Evolutionary conservation across 129 eudicot genomes (phyloP), one percentile per base, ranked within the genome.

Genomic region (Kitagawia praeruptora): DNA sequence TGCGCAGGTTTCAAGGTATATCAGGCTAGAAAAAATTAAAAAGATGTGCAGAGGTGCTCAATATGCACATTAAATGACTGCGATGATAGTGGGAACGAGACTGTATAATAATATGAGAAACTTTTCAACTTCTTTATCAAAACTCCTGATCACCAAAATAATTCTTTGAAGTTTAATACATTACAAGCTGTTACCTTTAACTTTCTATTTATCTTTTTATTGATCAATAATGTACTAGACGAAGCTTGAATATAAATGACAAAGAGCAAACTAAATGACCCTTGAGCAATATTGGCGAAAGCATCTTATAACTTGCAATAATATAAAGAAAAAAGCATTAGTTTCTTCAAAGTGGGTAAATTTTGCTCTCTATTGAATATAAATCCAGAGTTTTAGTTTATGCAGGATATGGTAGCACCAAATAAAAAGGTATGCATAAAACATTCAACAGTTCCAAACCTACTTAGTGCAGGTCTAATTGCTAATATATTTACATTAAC

Each of bases 381-480:
- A 61, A n/a, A 61, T 61, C 15, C 69, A 9, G 1, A 61, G 31
- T 23, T 23, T 58, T 58, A 61, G 69, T 25, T 61, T n/a, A 61
- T n/a, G 69, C 69, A n/a, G 15, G 34, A n/a, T 61, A 58, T n/a
- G 31, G 69, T 61, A n/a, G 69, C 69, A 61, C 69, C 69, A n/a
- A n/a, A 9, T n/a, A 23, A 25, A n/a, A 1, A 61, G 31, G 34
- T 25, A 8, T n/a, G 13, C 37, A 10, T n/a, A 61, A 61, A 56
- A 61, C 15, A 2, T 61, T 61, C 37, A 61, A 25, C 69, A n/a
- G 25, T n/a, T 61, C 69, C 69, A n/a, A 8, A 25, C 34, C 69
- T n/a, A 25, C 25, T 61, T 56, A 56, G 66, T 56, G 31, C 3
- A 6, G 23, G 28, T 0, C 27, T 19, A 5, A 54, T 53, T 58